Evolutionary conservation across 495 filamentous ascomycete species (phyloP).

Genomic region (Hypoxylon rickii): DNA sequence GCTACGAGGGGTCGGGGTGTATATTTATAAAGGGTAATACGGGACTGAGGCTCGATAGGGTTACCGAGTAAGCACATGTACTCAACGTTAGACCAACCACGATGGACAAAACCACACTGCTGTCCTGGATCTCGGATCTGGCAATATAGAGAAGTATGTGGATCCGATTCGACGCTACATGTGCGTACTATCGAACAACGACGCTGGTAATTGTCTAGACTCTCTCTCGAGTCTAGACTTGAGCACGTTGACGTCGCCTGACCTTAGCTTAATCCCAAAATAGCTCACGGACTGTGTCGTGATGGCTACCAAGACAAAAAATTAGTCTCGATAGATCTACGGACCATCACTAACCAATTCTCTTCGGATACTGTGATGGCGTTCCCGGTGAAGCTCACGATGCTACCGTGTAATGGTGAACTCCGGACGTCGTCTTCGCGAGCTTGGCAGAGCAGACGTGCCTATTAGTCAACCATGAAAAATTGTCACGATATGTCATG

Average conservation of each 20-base stretch:
- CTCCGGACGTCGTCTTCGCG: conserved; percentile 17
- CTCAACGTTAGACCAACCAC: conserved; percentile 16
- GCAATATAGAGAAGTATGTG: conserved; percentile 24
- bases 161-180: conserved; percentile 15
- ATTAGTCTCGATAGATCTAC: conserved; percentile 11
- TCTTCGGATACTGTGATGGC: conserved; percentile 27
- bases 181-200: conserved; percentile 24
- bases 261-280: conserved; percentile 27
- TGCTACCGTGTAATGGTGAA: conserved; percentile 18
- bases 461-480: conserved; percentile 27
- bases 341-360: neutral
- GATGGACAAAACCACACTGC: conserved; percentile 6
- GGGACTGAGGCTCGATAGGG: conserved; percentile 15
- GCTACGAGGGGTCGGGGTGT: conserved; percentile 11
- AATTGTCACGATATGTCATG: conserved; percentile 19
- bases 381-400: conserved; percentile 26
- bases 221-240: conserved; percentile 20
- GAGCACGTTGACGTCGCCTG: conserved; percentile 13
- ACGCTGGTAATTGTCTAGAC: conserved; percentile 26
- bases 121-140: conserved; percentile 32
- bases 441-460: conserved; percentile 22
- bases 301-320: conserved; percentile 4
- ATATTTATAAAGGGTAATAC: conserved; percentile 13
- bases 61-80: conserved; percentile 24
- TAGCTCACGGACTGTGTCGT: conserved; percentile 24